These are phyloP conservation scores for Diddensiella caesifluorescens DNA, from an alignment of 805 yeast genomes.

Conservation along the genomic window DNA sequence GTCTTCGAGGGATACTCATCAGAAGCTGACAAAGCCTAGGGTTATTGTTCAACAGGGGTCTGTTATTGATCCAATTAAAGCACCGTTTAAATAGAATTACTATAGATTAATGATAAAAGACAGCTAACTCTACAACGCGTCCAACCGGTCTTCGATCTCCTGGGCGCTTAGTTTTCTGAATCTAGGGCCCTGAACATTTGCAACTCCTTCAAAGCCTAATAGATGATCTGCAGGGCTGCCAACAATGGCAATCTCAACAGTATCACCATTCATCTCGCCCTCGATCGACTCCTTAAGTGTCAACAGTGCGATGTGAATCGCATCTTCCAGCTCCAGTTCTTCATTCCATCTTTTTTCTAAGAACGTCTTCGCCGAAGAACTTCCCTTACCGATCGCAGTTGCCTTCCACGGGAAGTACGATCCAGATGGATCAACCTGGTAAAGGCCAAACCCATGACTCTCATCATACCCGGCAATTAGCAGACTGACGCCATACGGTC, in stretches of 20 bases:
- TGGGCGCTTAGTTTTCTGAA: conserved; percentile 78
- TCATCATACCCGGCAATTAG: conserved; percentile 93
- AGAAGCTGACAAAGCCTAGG: conserved; percentile 82
- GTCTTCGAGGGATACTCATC: conserved; percentile 84
- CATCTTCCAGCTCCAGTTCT: conserved; percentile 95
- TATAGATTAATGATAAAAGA: neutral
- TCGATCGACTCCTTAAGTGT: conserved; percentile 95
- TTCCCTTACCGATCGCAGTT: conserved; percentile 96
- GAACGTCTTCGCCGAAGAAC: conserved; percentile 94
- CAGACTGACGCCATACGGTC: conserved; percentile 97
- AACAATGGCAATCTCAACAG: conserved; percentile 85
- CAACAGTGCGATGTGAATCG: conserved; percentile 89
- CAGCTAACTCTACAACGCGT: conserved; percentile 54
- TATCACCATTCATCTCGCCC: conserved; percentile 96
- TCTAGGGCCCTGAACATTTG: conserved; percentile 77
- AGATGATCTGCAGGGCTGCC: conserved; percentile 76
- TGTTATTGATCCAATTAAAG: conserved; percentile 86
- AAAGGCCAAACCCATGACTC: conserved; percentile 66
- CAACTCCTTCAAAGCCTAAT: conserved; percentile 82
- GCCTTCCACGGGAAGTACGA: conserved; percentile 99
- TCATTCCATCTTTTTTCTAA: conserved; percentile 98
- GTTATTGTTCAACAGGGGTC: conserved; percentile 81
- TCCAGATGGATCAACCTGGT: conserved; percentile 98
- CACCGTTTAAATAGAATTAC: conserved; percentile 52
- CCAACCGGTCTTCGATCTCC: conserved; percentile 94